These are phyloP conservation scores for Claviceps capensis DNA, from an alignment of 2,329 filamentous ascomycete genomes.

Conservation along the genomic window DNA sequence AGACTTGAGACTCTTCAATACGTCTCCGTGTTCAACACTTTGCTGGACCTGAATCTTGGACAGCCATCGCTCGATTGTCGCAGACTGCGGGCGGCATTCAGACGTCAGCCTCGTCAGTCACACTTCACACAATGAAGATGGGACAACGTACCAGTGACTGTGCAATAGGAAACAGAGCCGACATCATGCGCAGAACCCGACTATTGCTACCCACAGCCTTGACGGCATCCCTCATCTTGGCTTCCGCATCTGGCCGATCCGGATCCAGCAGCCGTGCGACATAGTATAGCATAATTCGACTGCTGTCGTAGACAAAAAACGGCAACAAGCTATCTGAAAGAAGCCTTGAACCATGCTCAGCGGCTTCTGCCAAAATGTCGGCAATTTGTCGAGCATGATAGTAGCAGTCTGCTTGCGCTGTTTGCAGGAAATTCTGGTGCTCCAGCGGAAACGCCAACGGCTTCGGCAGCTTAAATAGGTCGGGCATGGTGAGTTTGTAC, in stretches of 20 bases:
- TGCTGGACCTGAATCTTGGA: constrained; percentile 24
- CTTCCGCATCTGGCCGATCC: constrained; percentile 19
- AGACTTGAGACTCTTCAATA: constrained; percentile 10
- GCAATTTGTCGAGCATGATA: constrained; percentile 25
- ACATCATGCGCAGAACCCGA: constrained; percentile 22
- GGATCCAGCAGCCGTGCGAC: constrained; percentile 28
- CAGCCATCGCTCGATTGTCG: constrained; percentile 25
- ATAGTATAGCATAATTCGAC: constrained; percentile 33
- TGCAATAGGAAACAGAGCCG: constrained; percentile 24
- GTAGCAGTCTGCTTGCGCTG: constrained; percentile 24
- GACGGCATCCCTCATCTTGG: constrained; percentile 24
- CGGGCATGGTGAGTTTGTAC: constrained; percentile 32
- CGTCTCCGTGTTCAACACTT: constrained; percentile 11
- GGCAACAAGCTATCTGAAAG: constrained; percentile 31
- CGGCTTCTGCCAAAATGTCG: constrained; percentile 24
- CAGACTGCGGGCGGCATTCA: constrained; percentile 13
- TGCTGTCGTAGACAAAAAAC: constrained; percentile 33
- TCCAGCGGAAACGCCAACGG: constrained; percentile 26
- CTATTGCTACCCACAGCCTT: constrained; percentile 26
- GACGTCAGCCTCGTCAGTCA: background rate
- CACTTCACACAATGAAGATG: background rate
- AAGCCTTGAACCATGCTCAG: constrained; percentile 25
- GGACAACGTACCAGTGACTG: constrained; percentile 21
- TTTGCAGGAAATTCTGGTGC: constrained; percentile 22
- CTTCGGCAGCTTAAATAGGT: constrained; percentile 28